Evolutionary conservation across 306 rosid genomes (phyloP), one percentile per base, ranked within the genome.

Genomic region (Astragalus membranaceus): DNA sequence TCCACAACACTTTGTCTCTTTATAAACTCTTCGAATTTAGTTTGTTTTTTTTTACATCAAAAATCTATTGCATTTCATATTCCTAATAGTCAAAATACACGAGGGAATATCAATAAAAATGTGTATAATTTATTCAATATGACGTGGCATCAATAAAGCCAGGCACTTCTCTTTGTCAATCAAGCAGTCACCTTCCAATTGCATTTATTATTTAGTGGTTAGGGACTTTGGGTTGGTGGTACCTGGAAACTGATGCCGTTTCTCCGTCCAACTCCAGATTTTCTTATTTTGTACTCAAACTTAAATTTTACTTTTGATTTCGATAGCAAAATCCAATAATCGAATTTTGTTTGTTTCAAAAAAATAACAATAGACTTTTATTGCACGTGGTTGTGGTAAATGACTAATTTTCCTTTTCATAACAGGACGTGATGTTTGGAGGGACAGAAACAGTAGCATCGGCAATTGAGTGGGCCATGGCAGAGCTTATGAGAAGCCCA

Each of bases 371-470:
- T 20, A 20, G 23, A 20, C 23, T 20, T 20, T 20, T 20, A 20
- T 20, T 20, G 23, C 23, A 20, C 23, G 3, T 55, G 44, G 41
- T 48, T 36, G 43, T 8, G 50, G 6, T n/a, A 20, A 39, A 15
- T 11, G 52, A 42, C 32, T 33, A 46, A 49, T 29, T 32, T 23
- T 33, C 29, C 33, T 60, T 8, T 15, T 35, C 6, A 10, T 39
- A 16, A 60, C 69, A 92, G 98, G 98, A 92, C 17, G 96, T 92
- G 5, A 92, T 92, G 98, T 92, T 92, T 16, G 98, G 98, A 33
- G 98, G 98, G 26, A 92, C 98, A 0, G 98, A 92, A 78, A 92
- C 98, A 3, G 96, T 92, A 8, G 98, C 96, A 5, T 92, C 98
- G 2, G 96, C 95, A 0, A 89, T 92, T 1, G 98, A 92, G 66